Evolutionary conservation across 768 basidiomycete species (phyloP).

Genomic region (Russula sp.): DNA sequence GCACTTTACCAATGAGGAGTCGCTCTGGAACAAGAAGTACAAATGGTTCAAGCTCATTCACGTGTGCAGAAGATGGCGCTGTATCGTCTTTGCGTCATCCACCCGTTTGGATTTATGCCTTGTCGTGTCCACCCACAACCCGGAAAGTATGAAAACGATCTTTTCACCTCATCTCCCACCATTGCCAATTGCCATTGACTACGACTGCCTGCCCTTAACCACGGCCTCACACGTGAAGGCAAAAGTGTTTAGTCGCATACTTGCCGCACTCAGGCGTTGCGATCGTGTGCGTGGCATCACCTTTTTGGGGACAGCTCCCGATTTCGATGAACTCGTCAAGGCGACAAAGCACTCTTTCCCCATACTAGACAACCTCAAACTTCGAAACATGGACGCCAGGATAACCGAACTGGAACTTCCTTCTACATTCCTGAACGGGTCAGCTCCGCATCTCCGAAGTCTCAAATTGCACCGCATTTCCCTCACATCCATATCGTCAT

Average conservation of each 20-base stretch:
- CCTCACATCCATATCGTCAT: not conserved
- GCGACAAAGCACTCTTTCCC: not conserved
- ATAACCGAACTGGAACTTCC: not conserved
- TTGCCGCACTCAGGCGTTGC: not conserved
- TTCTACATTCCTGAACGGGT: not conserved
- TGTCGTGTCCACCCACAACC: not conserved
- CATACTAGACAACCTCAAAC: not conserved
- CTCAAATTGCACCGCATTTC: not conserved
- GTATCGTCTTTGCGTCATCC: not conserved
- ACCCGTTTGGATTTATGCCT: not conserved
- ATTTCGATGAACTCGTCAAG: not conserved
- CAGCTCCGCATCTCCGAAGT: not conserved
- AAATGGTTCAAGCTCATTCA: conserved; percentile 20
- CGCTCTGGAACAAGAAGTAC: not conserved
- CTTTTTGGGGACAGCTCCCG: not conserved
- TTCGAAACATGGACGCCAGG: not conserved
- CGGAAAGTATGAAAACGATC: not conserved
- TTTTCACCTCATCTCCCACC: not conserved
- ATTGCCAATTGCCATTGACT: not conserved
- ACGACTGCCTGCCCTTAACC: not conserved
- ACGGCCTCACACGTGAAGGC: not conserved
- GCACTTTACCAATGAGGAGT: too few relatives aligned
- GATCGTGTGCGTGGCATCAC: not conserved
- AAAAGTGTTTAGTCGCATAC: too few relatives aligned
- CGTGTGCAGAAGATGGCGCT: conserved; percentile 4